Evolutionary conservation across 306 rosid genomes (phyloP).

Genomic region (Prunus mume): DNA sequence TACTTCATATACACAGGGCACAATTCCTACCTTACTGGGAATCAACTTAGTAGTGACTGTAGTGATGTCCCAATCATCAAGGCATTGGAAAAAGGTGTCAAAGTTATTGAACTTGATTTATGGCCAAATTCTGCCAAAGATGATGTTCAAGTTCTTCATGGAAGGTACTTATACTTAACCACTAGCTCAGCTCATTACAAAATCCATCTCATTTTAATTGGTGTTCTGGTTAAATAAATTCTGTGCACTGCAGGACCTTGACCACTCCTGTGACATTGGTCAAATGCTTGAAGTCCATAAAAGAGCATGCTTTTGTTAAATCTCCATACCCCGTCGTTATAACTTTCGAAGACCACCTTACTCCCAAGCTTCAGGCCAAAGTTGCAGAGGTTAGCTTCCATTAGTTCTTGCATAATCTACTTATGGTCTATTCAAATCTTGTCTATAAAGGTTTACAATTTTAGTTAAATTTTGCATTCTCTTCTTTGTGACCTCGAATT

Average conservation of each 20-base stretch:
- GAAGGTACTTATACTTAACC: slow-evolving; percentile 47
- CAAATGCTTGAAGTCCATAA: slow-evolving; percentile 82
- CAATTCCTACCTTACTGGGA: slow-evolving; percentile 93
- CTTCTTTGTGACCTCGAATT: background rate
- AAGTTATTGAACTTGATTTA: slow-evolving; percentile 82
- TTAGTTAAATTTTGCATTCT: background rate
- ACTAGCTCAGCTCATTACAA: background rate
- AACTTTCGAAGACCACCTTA: slow-evolving; percentile 90
- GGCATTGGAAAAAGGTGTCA: slow-evolving; percentile 63
- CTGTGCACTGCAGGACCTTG: slow-evolving; percentile 60
- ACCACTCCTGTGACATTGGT: slow-evolving; percentile 76
- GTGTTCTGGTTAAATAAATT: background rate
- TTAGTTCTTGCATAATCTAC: background rate
- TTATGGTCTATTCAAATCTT: too few species aligned
- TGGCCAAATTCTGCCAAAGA: slow-evolving; percentile 86
- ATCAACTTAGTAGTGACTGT: slow-evolving; percentile 90
- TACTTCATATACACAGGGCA: slow-evolving; percentile 98
- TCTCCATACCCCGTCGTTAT: slow-evolving; percentile 82
- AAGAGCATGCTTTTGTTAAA: slow-evolving; percentile 73
- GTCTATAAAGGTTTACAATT: background rate
- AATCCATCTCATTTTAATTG: background rate
- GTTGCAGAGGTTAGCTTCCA: slow-evolving; percentile 66
- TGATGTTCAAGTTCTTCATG: slow-evolving; percentile 76
- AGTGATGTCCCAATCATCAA: slow-evolving; percentile 79
- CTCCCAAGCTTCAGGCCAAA: slow-evolving; percentile 73